Percentiles rank a stretch among this genome's conserved stretches.
phyloP scores from a whole-genome alignment of 768 basidiomycete species.

The Suillus discolor region DNA sequence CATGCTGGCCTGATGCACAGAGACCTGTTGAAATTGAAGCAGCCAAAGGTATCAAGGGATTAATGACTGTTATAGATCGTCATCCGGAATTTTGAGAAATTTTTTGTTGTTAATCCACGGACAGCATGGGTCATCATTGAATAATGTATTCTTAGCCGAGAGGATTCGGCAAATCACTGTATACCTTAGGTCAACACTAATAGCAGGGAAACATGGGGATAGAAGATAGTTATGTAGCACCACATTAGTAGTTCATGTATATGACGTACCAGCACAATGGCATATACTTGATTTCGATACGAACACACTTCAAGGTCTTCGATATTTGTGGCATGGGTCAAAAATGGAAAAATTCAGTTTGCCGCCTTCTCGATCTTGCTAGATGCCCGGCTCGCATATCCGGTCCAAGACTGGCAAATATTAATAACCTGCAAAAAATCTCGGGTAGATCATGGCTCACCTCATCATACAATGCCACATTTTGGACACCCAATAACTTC shows the following conservation, averaged over 20 bases:
- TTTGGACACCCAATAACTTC: slow-evolving; percentile 62
- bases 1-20: slow-evolving; percentile 37
- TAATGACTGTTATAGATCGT: slow-evolving; percentile 41
- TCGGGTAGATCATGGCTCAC: slow-evolving; percentile 44
- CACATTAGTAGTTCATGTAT: slow-evolving; percentile 21
- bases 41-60: slow-evolving; percentile 35
- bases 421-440: slow-evolving; percentile 19
- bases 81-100: slow-evolving; percentile 26
- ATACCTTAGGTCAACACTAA: slow-evolving; percentile 17
- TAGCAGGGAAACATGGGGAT: slow-evolving; percentile 17
- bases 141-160: slow-evolving; percentile 24
- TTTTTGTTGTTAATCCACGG: slow-evolving; percentile 6
- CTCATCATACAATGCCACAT: slow-evolving; percentile 89
- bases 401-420: slow-evolving; percentile 85
- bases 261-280: slow-evolving; percentile 10
- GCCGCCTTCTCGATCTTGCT: slow-evolving; percentile 69
- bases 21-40: slow-evolving; percentile 38
- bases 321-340: background rate
- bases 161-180: slow-evolving; percentile 18
- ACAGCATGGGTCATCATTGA: slow-evolving; percentile 22
- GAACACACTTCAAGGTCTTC: background rate
- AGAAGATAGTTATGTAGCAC: slow-evolving; percentile 32
- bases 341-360: slow-evolving; percentile 11
- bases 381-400: slow-evolving; percentile 77
- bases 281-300: background rate